Evolutionary conservation across 1,284 basidiomycete species (phyloP).

Genomic region (Trametes hirsuta): DNA sequence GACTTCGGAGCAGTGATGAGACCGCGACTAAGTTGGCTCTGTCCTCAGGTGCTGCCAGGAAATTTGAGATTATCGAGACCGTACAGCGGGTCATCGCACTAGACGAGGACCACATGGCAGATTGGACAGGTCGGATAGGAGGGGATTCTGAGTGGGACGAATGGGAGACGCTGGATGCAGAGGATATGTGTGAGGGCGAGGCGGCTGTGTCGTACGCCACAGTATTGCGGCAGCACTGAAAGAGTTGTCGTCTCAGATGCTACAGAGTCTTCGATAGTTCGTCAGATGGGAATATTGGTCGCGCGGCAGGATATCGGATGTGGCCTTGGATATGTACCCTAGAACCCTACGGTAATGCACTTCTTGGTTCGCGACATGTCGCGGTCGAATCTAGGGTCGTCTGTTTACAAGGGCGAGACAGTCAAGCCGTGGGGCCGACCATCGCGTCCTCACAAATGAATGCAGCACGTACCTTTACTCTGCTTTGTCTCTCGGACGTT

Average conservation of each 20-base stretch:
- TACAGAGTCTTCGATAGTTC: too few species aligned
- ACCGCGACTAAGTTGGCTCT: not conserved
- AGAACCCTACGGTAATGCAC: too few species aligned
- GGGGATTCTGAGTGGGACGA: conserved; percentile 1
- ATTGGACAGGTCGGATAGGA: not conserved
- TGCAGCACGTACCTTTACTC: not conserved
- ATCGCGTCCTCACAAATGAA: not conserved
- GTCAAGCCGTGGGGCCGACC: not conserved
- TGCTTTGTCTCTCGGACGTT: not conserved
- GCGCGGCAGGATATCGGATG: not conserved
- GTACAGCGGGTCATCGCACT: conserved; percentile 14
- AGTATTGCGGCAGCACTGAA: not conserved
- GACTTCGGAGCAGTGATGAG: not conserved
- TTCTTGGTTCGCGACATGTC: too few species aligned
- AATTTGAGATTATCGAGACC: conserved; percentile 15
- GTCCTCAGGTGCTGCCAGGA: conserved; percentile 1
- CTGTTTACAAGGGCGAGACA: too few species aligned
- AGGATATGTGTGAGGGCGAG: not conserved
- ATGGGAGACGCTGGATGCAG: conserved; percentile 6
- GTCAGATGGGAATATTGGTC: not conserved
- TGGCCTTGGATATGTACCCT: too few species aligned
- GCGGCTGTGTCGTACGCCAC: conserved; percentile 4
- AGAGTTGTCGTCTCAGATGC: not conserved
- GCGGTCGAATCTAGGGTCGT: too few species aligned
- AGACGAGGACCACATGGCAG: conserved; percentile 5